phyloP scores from a whole-genome alignment of 2,329 filamentous ascomycete genomes.

The Aureobasidium sp. region DNA sequence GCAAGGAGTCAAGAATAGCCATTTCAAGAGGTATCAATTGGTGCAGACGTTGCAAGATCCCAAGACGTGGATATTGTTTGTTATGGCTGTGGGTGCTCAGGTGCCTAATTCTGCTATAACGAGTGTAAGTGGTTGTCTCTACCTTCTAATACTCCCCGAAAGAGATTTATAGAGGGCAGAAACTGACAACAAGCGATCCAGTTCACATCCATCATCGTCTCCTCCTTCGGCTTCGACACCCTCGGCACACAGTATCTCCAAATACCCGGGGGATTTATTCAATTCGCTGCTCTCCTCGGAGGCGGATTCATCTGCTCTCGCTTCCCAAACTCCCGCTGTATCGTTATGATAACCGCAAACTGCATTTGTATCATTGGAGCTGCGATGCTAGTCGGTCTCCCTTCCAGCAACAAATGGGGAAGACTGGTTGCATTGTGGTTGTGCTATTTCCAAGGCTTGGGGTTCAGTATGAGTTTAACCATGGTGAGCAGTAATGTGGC shows the following conservation, averaged over 20 bases:
- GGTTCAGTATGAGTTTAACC: slow-evolving; percentile 46
- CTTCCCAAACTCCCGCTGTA: slow-evolving; percentile 45
- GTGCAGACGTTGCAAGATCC: slow-evolving; percentile 43
- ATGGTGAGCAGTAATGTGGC: slow-evolving; percentile 47
- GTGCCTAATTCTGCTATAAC: slow-evolving; percentile 50
- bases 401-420: slow-evolving; percentile 46
- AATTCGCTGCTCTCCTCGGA: slow-evolving; percentile 44
- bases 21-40: slow-evolving; percentile 32
- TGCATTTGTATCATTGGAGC: slow-evolving; percentile 47
- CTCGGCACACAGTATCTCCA: slow-evolving; percentile 49
- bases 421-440: slow-evolving; percentile 50
- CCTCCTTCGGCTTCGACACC: slow-evolving; percentile 40
- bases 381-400: slow-evolving; percentile 44
- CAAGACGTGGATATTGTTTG: slow-evolving; percentile 52
- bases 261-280: slow-evolving; percentile 51
- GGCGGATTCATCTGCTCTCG: slow-evolving; percentile 45
- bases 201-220: slow-evolving; percentile 41
- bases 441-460: slow-evolving; percentile 46
- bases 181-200: not conserved
- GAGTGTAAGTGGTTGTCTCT: slow-evolving; percentile 20
- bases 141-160: not conserved
- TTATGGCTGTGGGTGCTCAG: slow-evolving; percentile 45
- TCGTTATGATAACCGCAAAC: slow-evolving; percentile 50
- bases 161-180: not conserved
- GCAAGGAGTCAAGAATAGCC: slow-evolving; percentile 45